phyloP scores from a whole-genome alignment of 2,329 filamentous ascomycete species.

The Kalmusia sp. region DNA sequence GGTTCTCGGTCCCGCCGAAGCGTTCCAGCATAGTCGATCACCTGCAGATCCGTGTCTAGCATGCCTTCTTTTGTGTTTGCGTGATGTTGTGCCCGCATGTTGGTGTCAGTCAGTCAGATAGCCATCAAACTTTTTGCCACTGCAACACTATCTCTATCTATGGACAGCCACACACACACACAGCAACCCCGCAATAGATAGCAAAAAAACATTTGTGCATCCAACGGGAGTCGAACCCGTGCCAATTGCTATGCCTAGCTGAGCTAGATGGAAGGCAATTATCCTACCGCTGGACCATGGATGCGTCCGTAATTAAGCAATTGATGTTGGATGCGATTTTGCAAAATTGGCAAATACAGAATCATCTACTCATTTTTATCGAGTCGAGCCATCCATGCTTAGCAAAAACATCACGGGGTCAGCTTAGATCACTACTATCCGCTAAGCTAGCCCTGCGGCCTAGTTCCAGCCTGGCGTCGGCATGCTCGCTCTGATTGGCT shows the following conservation, averaged over 20 bases:
- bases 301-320: conserved; percentile 11
- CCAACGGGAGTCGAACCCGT: conserved; percentile 34
- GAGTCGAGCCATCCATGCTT: too few species aligned
- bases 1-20: background rate
- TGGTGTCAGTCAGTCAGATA: background rate
- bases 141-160: background rate
- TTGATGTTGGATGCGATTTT: background rate
- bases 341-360: background rate
- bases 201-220: conserved; percentile 21
- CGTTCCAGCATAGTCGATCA: background rate
- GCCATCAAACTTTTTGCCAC: too few species aligned
- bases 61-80: background rate
- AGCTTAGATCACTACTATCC: too few species aligned
- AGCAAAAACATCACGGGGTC: too few species aligned
- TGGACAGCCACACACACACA: background rate
- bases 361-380: too few species aligned
- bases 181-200: too few species aligned
- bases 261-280: conserved; percentile 28
- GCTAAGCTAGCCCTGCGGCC: too few species aligned
- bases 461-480: too few species aligned
- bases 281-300: conserved; percentile 33
- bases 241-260: conserved; percentile 28
- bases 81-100: conserved; percentile 3
- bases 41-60: background rate
- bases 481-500: too few species aligned